Evolutionary conservation across 2,329 filamentous ascomycete genomes (phyloP).

Genomic region (Fusarium pilosicola): DNA sequence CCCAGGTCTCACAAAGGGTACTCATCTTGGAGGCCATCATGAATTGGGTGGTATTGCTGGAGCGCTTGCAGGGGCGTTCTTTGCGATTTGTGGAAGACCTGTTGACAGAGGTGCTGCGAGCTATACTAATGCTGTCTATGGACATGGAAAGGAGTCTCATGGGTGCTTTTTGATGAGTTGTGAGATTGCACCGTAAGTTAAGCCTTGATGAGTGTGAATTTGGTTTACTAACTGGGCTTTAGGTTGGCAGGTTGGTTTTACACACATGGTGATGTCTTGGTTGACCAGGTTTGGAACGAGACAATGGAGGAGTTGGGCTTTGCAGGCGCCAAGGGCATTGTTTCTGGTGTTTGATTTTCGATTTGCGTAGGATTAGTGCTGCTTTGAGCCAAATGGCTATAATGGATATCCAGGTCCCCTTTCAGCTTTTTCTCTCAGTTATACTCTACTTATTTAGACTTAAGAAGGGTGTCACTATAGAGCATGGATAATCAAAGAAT

Average conservation of each 20-base stretch:
- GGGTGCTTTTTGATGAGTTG: conserved; percentile 62
- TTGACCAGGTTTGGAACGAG: conserved; percentile 31
- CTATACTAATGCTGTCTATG: conserved; percentile 58
- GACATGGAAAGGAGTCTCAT: conserved; percentile 61
- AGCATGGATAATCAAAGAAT: neutral
- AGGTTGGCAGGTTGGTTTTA: conserved; percentile 36
- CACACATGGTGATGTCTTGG: conserved; percentile 15
- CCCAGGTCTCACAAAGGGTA: conserved; percentile 46
- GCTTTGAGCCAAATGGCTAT: too few relatives aligned
- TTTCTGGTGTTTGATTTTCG: neutral
- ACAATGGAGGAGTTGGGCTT: conserved; percentile 23
- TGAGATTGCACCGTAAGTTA: conserved; percentile 43
- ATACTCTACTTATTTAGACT: neutral
- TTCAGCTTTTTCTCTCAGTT: neutral
- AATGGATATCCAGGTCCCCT: neutral
- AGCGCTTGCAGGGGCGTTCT: neutral
- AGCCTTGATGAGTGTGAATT: accelerated
- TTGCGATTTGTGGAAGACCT: conserved; percentile 44
- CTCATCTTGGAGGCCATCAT: conserved; percentile 28
- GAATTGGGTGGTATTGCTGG: conserved; percentile 16
- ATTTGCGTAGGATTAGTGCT: too few relatives aligned
- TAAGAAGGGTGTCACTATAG: accelerated
- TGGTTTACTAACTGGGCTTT: neutral
- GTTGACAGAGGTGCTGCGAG: conserved; percentile 55
- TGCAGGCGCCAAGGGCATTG: conserved; percentile 13